Evolutionary conservation across 352 stramenopile species (phyloP), one percentile per base, ranked within the genome.

Genomic region (Phytophthora hibernalis): DNA sequence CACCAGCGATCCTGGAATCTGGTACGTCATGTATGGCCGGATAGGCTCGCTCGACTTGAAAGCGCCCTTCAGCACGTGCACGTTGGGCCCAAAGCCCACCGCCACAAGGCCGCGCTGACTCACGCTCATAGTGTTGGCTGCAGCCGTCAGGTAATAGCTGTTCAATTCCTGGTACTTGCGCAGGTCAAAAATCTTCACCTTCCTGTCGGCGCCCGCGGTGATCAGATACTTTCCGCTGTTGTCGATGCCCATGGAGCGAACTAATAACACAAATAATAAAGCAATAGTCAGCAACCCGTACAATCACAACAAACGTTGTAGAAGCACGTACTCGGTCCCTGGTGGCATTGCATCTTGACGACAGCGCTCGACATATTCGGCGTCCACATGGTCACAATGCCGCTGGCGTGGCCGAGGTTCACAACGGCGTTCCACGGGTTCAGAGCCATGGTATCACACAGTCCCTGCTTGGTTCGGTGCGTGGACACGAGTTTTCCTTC

Each of bases 331-430:
- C 99, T 90, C 4, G 96, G 91, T 63, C 96, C 97, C 57, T 96
- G 88, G 76, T 99, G 97, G 74, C 93, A 98, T 45, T 99, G 88
- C 80, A 99, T 97, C 74, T 98, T 99, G 45, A 99, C 96, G 28
- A 99, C 86, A 26, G 96, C 86, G 57, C 96, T 85, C 22, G 76
- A 63, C 89, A 90, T 98, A 66, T 97, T 97, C 7, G 98, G 98
- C 24, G 90, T 98, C 98, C 98, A 99, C 11, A 99, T 82, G 20
- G 97, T 99, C n/a, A 99, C 98, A 35, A 98, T 96, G 35, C 98
- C 98, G 76, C 97, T 99, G 35, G 87, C 85, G 77, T 99, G 98
- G 45, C 98, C 98, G 5, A 98, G 73, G 74, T 99, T 96, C 16
- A 99, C 77, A 15, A 99, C 91, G 21, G 94, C 97, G 67, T 99